Percentiles rank a stretch among this genome's conserved stretches.
phyloP scores from a whole-genome alignment of 1,139 yeast genomes.

The Meyerozyma guilliermondii region DNA sequence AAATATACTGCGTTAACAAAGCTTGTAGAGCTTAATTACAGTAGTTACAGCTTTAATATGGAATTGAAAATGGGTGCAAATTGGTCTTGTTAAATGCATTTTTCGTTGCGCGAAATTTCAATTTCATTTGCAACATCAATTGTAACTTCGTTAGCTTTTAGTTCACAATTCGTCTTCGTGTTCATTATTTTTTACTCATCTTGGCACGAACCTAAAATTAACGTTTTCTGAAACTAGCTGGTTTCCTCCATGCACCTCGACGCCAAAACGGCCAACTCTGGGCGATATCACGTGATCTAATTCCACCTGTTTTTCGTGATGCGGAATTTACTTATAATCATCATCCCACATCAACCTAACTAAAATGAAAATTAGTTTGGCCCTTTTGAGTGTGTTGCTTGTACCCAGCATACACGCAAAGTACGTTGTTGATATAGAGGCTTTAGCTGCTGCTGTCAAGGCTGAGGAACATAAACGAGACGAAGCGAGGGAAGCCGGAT shows the following conservation, averaged over 20 bases:
- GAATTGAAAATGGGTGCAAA: no score
- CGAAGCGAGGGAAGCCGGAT: neutral
- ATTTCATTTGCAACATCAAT: no score
- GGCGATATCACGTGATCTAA: neutral
- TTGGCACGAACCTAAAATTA: no score
- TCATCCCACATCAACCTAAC: neutral
- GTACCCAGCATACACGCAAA: neutral
- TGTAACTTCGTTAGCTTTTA: no score
- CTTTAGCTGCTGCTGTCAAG: neutral
- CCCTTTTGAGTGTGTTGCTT: neutral
- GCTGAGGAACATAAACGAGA: neutral
- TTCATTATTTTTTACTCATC: no score
- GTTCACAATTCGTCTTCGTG: no score
- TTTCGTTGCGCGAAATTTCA: no score
- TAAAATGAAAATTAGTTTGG: neutral
- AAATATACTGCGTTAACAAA: neutral
- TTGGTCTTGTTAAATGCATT: no score
- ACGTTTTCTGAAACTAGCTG: no score
- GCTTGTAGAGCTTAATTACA: no score
- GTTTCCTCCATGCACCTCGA: no score
- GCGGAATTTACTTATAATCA: neutral
- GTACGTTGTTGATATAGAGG: neutral
- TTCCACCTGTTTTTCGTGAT: neutral
- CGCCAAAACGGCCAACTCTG: neutral
- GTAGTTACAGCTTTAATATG: no score